phyloP scores from a whole-genome alignment of 441 rosid genomes.

The Populus hybrid region DNA sequence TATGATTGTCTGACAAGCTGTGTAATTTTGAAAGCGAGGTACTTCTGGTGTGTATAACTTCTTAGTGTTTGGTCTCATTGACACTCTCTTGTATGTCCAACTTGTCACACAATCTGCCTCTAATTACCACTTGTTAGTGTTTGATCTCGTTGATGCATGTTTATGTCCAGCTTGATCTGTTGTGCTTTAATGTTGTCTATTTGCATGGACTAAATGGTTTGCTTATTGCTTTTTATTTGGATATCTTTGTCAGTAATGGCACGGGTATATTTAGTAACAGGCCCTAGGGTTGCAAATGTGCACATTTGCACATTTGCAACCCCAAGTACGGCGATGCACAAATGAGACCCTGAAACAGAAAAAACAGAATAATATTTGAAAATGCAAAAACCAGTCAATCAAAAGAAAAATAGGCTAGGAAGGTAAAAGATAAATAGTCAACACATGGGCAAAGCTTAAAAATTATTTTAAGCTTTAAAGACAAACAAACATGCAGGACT shows the following conservation, averaged over 20 bases:
- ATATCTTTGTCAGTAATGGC: not conserved
- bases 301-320: no score
- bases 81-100: not conserved
- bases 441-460: not conserved
- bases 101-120: not conserved
- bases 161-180: not conserved
- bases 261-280: not conserved
- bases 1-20: not conserved
- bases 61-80: not conserved
- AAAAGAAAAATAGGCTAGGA: not conserved
- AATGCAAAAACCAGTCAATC: not conserved
- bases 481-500: not conserved
- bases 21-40: not conserved
- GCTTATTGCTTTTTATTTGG: not conserved
- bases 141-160: not conserved
- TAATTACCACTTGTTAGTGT: not conserved
- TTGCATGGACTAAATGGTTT: not conserved
- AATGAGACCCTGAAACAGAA: not conserved
- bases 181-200: not conserved
- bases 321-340: not conserved
- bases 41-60: not conserved
- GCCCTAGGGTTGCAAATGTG: not conserved
- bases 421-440: not conserved
- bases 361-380: not conserved
- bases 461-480: not conserved